Base-by-base conservation (phyloP, 805 yeast genomes). In the Saccharomyces kudriavzevii region DNA sequence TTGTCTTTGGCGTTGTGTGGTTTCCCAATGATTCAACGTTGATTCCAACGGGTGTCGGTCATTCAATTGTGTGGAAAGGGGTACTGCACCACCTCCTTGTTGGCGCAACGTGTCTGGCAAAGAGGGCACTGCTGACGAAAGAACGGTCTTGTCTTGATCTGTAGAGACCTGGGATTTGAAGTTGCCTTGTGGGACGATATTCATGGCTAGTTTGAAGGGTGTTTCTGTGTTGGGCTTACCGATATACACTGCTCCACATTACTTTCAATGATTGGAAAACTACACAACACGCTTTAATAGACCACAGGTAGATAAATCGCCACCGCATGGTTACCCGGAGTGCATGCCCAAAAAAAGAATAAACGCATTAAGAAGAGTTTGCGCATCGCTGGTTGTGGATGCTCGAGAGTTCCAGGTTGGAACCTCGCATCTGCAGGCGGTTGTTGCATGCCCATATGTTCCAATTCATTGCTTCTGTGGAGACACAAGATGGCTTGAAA, bases 11-110 rank as follows among this genome's bases (percentile, higher is more conserved):
- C 79, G 78, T 64, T 89, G 90, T 11, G 85, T 85, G 47, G 76
- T 73, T 25, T 90, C 95, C 97, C 97, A 94, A 63, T 82, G 78
- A 53, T 74, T 70, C 40, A 94, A 70, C 60, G 96, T 81, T 4
- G 78, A 61, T 65, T 94, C 96, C 56, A 94, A 74, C 11, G 98
- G 98, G 70, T 94, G 99, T 69, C 86, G 82, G 62, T 82, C 80
- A 65, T 85, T 86, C 60, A 86, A 72, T 60, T 82, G 80, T 5
- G 89, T 78, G 9, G 84, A 62, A 31, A 75, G 62, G 27, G 74
- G 74, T 40, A 74, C 63, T 2, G 77, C 87, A 47, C 66, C 88
- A 20, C 91, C 91, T 56, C 82, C 79, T 53, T 79, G 81, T 2
- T 80, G 74, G 68, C 87, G 80, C 50, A 87, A 73, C 1, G 82